phyloP scores from a whole-genome alignment of 1,139 yeast species.

The Sugiyamaella sp. region DNA sequence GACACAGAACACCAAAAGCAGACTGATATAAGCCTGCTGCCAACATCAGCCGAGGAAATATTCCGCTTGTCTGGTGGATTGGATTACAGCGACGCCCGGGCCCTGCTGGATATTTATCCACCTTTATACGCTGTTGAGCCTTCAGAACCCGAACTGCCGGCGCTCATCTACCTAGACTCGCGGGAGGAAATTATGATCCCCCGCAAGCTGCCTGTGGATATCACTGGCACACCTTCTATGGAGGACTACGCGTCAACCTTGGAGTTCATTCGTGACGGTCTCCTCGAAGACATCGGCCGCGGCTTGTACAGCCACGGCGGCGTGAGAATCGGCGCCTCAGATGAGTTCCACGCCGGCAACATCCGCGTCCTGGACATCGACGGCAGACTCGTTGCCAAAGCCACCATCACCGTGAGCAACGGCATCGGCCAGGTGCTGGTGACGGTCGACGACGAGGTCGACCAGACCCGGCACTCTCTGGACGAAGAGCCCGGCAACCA shows the following conservation, averaged over 20 bases:
- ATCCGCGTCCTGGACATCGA: slow-evolving; percentile 29
- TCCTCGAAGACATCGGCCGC: slow-evolving; percentile 22
- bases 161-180: slow-evolving; percentile 10
- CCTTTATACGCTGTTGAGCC: neutral
- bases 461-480: neutral
- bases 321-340: slow-evolving; percentile 25
- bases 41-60: slow-evolving; percentile 15
- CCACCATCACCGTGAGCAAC: slow-evolving; percentile 24
- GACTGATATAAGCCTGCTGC: neutral
- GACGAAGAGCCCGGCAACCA: neutral
- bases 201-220: slow-evolving; percentile 9
- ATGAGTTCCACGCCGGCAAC: slow-evolving; percentile 26
- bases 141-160: neutral
- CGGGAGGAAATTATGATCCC: slow-evolving; percentile 6
- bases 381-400: slow-evolving; percentile 26
- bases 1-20: neutral
- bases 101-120: slow-evolving; percentile 12
- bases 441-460: slow-evolving; percentile 20
- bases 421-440: slow-evolving; percentile 28
- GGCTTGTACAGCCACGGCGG: slow-evolving; percentile 27
- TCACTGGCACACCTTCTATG: slow-evolving; percentile 5
- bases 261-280: slow-evolving; percentile 20
- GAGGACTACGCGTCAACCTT: slow-evolving; percentile 12
- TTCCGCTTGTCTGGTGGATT: slow-evolving; percentile 12
- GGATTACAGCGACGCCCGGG: neutral